Percentiles rank a stretch among this genome's conserved stretches.
phyloP scores from a whole-genome alignment of 306 rosid genomes.

The Sphenostylis stenocarpa region DNA sequence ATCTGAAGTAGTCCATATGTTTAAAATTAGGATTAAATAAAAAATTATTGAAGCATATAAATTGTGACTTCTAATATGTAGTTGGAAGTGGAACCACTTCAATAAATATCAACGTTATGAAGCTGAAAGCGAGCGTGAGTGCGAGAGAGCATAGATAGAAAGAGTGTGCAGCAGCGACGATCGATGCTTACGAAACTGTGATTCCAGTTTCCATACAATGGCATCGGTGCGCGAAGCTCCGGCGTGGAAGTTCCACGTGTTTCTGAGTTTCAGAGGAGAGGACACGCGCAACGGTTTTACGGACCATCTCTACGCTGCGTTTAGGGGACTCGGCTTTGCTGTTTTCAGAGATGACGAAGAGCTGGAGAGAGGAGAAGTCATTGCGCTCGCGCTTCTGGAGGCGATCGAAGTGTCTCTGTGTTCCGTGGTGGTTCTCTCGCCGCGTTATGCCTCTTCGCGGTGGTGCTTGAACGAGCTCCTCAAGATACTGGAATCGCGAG shows the following conservation, averaged over 20 bases:
- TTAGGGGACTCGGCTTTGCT: not conserved
- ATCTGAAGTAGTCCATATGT: no score
- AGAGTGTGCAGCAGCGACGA: not conserved
- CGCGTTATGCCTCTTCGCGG: constrained; percentile 29
- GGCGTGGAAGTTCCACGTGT: constrained; percentile 16
- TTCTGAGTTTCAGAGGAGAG: constrained; percentile 36
- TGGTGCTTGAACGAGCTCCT: constrained; percentile 32
- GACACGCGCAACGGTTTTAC: constrained; percentile 21
- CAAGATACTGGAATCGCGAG: not conserved
- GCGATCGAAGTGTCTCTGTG: constrained; percentile 21
- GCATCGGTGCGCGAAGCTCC: not conserved
- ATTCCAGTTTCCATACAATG: not conserved
- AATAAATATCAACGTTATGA: no score
- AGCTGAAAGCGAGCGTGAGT: not conserved
- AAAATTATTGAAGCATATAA: no score
- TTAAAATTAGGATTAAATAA: no score
- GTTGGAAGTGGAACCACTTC: no score
- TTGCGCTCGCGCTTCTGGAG: not conserved
- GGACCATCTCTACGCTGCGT: constrained; percentile 18
- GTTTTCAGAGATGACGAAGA: constrained; percentile 22
- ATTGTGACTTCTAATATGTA: no score
- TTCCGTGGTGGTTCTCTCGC: constrained; percentile 26
- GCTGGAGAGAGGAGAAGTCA: constrained; percentile 10
- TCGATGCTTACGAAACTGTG: not conserved
- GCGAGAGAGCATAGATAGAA: not conserved